phyloP scores from a whole-genome alignment of 495 filamentous ascomycete genomes.

The Penicillium nucicola region DNA sequence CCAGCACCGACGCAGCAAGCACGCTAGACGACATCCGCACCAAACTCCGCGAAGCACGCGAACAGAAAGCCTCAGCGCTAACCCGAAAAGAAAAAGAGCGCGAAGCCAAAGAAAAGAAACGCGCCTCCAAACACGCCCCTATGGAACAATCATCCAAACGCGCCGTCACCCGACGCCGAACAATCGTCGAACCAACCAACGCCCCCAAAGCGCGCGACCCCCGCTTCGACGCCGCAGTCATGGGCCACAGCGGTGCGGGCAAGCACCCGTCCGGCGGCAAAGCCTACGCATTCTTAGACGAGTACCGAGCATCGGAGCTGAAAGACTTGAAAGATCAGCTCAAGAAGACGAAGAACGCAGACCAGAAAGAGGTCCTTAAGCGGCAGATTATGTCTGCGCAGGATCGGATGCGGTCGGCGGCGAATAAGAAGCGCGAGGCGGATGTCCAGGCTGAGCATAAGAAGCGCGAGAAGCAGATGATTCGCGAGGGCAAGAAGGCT shows the following conservation, averaged over 20 bases:
- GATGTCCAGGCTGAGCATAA: slow-evolving; percentile 69
- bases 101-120: slow-evolving; percentile 36
- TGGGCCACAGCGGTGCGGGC: slow-evolving; percentile 26
- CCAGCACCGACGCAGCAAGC: slow-evolving; percentile 11
- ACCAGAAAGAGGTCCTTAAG: slow-evolving; percentile 63
- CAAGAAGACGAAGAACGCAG: slow-evolving; percentile 59
- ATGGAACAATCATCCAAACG: slow-evolving; percentile 74
- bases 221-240: slow-evolving; percentile 69
- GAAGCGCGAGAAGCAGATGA: slow-evolving; percentile 75
- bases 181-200: slow-evolving; percentile 55
- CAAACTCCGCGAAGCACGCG: slow-evolving; percentile 35
- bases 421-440: slow-evolving; percentile 61
- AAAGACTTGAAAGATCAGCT: slow-evolving; percentile 63
- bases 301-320: slow-evolving; percentile 78
- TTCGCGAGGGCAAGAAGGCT: slow-evolving; percentile 86
- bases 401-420: slow-evolving; percentile 63
- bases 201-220: slow-evolving; percentile 65
- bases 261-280: slow-evolving; percentile 48
- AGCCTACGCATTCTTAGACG: slow-evolving; percentile 82
- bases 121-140: slow-evolving; percentile 84
- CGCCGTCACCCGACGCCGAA: slow-evolving; percentile 74
- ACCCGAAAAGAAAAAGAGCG: slow-evolving; percentile 36
- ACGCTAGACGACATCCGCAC: slow-evolving; percentile 39
- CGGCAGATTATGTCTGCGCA: slow-evolving; percentile 64
- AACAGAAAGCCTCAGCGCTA: neutral